A percentile compares a stretch with the other conserved stretches of the same genome.
These are phyloP conservation scores for Tolypocladium ovalisporum DNA, from an alignment of 2,329 filamentous ascomycete genomes.

Conservation along the genomic window DNA sequence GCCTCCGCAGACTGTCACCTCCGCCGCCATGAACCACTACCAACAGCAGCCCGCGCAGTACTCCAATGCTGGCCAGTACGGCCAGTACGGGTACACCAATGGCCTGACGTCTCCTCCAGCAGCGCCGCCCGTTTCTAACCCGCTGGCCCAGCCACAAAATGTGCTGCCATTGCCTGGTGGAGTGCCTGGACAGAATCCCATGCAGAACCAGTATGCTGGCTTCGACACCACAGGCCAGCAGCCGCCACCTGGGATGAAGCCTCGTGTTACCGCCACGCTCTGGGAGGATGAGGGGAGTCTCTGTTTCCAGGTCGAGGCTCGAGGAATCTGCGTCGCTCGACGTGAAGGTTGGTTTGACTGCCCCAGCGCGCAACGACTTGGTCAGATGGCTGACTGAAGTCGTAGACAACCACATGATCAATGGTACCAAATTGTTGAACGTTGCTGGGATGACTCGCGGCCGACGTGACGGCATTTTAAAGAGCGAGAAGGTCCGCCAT, in stretches of 20 bases:
- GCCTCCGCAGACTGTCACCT: conserved; percentile 65
- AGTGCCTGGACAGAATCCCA: conserved; percentile 33
- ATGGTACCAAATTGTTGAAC: conserved; percentile 92
- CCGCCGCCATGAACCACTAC: conserved; percentile 65
- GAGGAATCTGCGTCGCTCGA: conserved; percentile 89
- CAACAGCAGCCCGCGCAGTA: conserved; percentile 64
- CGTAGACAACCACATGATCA: conserved; percentile 96
- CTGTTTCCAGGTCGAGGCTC: conserved; percentile 95
- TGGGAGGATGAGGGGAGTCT: conserved; percentile 98
- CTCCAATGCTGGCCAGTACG: conserved; percentile 48
- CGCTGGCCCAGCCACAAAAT: conserved; percentile 51
- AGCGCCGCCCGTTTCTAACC: conserved; percentile 55
- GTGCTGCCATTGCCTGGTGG: conserved; percentile 59
- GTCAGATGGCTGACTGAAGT: neutral
- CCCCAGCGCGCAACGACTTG: neutral
- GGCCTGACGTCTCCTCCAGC: conserved; percentile 72
- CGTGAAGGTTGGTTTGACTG: conserved; percentile 59
- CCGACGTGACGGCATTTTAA: conserved; percentile 87
- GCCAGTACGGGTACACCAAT: conserved; percentile 63
- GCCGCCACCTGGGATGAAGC: conserved; percentile 89
- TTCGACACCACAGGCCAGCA: conserved; percentile 86
- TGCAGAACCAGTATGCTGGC: conserved; percentile 46
- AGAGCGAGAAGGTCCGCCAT: conserved; percentile 93
- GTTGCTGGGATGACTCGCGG: conserved; percentile 97
- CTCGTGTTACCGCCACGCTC: conserved; percentile 85